Evolutionary conservation across 2,329 filamentous ascomycete genomes (phyloP).

Genomic region (Diaporthe sp.): DNA sequence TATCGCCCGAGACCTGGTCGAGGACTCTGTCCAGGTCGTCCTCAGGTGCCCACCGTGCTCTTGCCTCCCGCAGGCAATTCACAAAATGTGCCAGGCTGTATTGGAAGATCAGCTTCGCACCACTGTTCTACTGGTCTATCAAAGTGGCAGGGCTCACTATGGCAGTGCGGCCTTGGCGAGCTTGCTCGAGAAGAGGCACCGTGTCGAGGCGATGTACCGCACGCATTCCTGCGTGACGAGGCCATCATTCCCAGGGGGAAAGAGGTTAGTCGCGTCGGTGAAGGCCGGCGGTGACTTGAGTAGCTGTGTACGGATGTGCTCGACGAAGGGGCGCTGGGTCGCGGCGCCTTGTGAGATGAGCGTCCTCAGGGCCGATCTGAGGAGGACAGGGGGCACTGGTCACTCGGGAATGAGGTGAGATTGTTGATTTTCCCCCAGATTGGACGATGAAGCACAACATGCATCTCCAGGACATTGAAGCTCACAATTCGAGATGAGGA

Average conservation of each 20-base stretch:
- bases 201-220: slow-evolving; percentile 50
- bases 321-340: slow-evolving; percentile 52
- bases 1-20: slow-evolving; percentile 51
- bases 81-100: slow-evolving; percentile 48
- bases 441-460: background rate
- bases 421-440: background rate
- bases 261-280: slow-evolving; percentile 45
- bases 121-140: background rate
- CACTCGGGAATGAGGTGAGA: background rate
- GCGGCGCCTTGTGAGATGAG: slow-evolving; percentile 50
- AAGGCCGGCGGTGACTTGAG: slow-evolving; percentile 45
- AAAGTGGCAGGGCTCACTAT: slow-evolving; percentile 46
- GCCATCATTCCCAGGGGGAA: slow-evolving; percentile 44
- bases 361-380: slow-evolving; percentile 52
- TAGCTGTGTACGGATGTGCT: slow-evolving; percentile 50
- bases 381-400: slow-evolving; percentile 49
- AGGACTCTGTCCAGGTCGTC: slow-evolving; percentile 46
- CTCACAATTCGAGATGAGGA: slow-evolving; percentile 55
- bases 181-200: slow-evolving; percentile 56
- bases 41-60: slow-evolving; percentile 45
- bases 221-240: slow-evolving; percentile 46
- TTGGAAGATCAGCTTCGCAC: slow-evolving; percentile 28
- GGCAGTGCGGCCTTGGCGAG: slow-evolving; percentile 49
- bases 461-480: slow-evolving; percentile 9
- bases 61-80: slow-evolving; percentile 41